Evolutionary conservation across 768 basidiomycete genomes (phyloP).

Genomic region (Mrakia frigida): DNA sequence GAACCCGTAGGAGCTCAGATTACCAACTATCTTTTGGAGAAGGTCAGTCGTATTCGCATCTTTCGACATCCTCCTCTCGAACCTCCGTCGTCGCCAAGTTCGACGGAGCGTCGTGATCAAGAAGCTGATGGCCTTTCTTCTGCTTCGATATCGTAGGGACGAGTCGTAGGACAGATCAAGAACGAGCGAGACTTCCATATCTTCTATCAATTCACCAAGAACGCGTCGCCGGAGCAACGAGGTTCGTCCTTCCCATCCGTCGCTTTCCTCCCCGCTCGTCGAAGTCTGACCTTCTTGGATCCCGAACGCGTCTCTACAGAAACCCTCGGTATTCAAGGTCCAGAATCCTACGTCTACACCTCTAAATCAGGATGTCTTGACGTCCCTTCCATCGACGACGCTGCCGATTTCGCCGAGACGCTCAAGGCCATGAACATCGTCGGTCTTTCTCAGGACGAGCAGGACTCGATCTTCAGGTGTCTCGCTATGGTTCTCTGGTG

Average conservation of each 20-base stretch:
- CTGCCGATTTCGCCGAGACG: slow-evolving; percentile 79
- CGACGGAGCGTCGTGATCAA: neutral
- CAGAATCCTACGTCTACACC: slow-evolving; percentile 91
- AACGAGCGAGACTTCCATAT: slow-evolving; percentile 98
- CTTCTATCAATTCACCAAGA: slow-evolving; percentile 99
- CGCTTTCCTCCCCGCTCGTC: neutral
- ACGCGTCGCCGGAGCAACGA: slow-evolving; percentile 78
- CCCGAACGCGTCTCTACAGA: slow-evolving; percentile 51
- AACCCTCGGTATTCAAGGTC: slow-evolving; percentile 89
- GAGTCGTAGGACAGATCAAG: slow-evolving; percentile 90
- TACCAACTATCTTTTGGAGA: slow-evolving; percentile 96
- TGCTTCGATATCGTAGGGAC: slow-evolving; percentile 37
- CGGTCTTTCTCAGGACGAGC: slow-evolving; percentile 77
- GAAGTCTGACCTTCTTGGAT: slow-evolving; percentile 6
- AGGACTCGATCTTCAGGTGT: slow-evolving; percentile 87
- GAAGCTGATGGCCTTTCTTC: neutral
- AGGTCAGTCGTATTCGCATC: slow-evolving; percentile 56
- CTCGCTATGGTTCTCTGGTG: slow-evolving; percentile 83
- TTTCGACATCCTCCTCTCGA: neutral
- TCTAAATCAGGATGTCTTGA: slow-evolving; percentile 86
- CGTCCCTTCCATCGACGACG: slow-evolving; percentile 85
- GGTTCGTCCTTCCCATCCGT: slow-evolving; percentile 50
- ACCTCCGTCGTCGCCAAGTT: neutral
- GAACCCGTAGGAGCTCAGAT: slow-evolving; percentile 97
- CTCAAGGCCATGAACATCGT: slow-evolving; percentile 89